phyloP scores from a whole-genome alignment of 1,284 basidiomycete genomes.

The Ceratobasidium sp. region DNA sequence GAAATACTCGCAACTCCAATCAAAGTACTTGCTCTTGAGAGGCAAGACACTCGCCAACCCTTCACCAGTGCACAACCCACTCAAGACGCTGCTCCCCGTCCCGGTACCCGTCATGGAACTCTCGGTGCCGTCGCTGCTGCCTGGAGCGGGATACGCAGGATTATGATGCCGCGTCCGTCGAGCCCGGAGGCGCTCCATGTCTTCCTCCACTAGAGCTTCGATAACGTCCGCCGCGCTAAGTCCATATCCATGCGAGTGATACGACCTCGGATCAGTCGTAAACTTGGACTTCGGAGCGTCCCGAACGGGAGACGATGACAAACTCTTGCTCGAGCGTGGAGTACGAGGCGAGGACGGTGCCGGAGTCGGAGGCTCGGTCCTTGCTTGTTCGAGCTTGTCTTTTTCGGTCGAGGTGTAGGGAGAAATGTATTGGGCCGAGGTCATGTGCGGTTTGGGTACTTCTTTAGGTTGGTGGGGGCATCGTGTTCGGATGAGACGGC shows the following conservation, averaged over 20 bases:
- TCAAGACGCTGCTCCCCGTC: too few relatives aligned
- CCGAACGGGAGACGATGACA: slow-evolving; percentile 2
- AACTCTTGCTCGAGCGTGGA: slow-evolving; percentile 4
- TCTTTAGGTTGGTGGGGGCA: slow-evolving; percentile 51
- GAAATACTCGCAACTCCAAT: slow-evolving; percentile 98
- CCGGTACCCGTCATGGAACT: slow-evolving; percentile 11
- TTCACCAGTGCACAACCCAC: slow-evolving; percentile 35
- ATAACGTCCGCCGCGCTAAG: slow-evolving; percentile 78
- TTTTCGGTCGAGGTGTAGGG: slow-evolving; percentile 58
- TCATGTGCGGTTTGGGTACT: slow-evolving; percentile 73
- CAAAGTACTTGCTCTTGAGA: slow-evolving; percentile 89
- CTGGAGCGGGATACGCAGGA: slow-evolving; percentile 8
- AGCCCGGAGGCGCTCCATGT: slow-evolving; percentile 83
- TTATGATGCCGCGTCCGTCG: slow-evolving; percentile 59
- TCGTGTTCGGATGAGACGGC: slow-evolving; percentile 20
- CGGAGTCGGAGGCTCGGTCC: slow-evolving; percentile 2
- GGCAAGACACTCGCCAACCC: slow-evolving; percentile 62
- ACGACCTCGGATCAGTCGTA: slow-evolving; percentile 38
- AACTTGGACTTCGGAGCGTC: slow-evolving; percentile 21
- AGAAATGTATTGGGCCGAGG: slow-evolving; percentile 73
- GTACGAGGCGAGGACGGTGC: slow-evolving; percentile 21
- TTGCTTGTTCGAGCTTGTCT: neutral
- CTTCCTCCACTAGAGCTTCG: slow-evolving; percentile 86
- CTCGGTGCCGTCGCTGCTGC: slow-evolving; percentile 32
- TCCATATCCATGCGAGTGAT: slow-evolving; percentile 47